A percentile compares a stretch with the other conserved stretches of the same genome.
Evolutionary conservation across 106 monocot species (phyloP).

Genomic region (Allium cepa): DNA sequence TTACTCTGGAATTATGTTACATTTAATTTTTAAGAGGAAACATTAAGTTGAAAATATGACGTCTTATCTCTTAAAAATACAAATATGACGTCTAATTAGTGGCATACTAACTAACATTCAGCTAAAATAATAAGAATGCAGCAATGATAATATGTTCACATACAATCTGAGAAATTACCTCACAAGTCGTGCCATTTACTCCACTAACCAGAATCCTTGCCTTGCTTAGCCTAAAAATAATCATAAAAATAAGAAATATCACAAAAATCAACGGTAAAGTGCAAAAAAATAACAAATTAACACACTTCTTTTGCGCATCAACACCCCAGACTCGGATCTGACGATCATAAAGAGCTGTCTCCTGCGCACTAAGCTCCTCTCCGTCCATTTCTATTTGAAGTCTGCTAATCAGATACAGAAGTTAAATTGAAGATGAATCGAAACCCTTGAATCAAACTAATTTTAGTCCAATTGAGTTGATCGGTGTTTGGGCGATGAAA

Average conservation of each 20-base stretch:
- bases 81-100: no score
- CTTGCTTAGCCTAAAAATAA: slow-evolving; percentile 57
- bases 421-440: background rate
- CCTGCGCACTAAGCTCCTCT: slow-evolving; percentile 85
- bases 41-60: no score
- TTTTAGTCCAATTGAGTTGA: no score
- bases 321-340: slow-evolving; percentile 97
- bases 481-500: no score
- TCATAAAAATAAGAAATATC: background rate
- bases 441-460: background rate
- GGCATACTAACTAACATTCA: no score
- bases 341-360: slow-evolving; percentile 89
- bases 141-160: no score
- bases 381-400: slow-evolving; percentile 40
- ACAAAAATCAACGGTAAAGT: background rate
- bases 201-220: slow-evolving; percentile 69
- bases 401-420: background rate
- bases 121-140: no score
- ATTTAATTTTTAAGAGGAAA: no score
- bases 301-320: slow-evolving; percentile 76
- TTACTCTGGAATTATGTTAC: no score
- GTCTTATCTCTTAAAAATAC: no score
- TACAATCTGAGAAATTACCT: slow-evolving; percentile 30
- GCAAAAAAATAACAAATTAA: background rate
- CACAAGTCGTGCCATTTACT: slow-evolving; percentile 58